Evolutionary conservation across 805 yeast species (phyloP), one percentile per base, ranked within the genome.

Genomic region (Saccharomyces jurei): DNA sequence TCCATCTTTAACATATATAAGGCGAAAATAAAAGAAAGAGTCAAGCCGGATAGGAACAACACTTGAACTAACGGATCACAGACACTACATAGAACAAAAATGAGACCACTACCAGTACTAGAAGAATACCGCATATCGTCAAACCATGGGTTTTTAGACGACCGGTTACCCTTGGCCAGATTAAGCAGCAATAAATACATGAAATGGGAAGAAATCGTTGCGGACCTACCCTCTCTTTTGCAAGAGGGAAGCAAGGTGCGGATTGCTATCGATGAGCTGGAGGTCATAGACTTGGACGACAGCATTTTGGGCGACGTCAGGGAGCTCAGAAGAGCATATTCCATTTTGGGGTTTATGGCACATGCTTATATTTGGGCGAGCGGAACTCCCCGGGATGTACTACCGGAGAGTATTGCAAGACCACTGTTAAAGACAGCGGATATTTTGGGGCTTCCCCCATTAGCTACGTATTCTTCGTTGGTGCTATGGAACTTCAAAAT

Each of bases 361-460:
- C 96, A 91, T 69, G 96, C 94, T 1, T 91, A 91, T 66, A 83
- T 91, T 26, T 91, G 98, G 98, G 86, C 89, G 1, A 81, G 81
- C 22, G 82, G 81, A 53, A 70, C 69, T 3, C 86, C 95, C 17
- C 69, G 72, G 11, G 84, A 86, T 56, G 74, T 70, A 46, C 69
- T 92, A 14, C 97, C 97, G 0, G 71, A 66, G 50, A 81, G 80
- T 57, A 63, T 91, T 25, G 85, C 96, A 1, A 70, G 74, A 51
- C 97, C 98, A 0, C 78, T 89, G 72, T 59, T 87, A 1, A 71
- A 71, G 49, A 80, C 82, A 0, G 72, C 87, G 6, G 80, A 81
- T 2, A 63, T 74, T 30, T 75, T 92, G 57, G 84, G 86, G 25
- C 73, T 91, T 14, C 96, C 96, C 0, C 96, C 97, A 0, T 70